These are phyloP conservation scores for Tuber calosporum DNA, from an alignment of 495 filamentous ascomycete species.

Conservation along the genomic window DNA sequence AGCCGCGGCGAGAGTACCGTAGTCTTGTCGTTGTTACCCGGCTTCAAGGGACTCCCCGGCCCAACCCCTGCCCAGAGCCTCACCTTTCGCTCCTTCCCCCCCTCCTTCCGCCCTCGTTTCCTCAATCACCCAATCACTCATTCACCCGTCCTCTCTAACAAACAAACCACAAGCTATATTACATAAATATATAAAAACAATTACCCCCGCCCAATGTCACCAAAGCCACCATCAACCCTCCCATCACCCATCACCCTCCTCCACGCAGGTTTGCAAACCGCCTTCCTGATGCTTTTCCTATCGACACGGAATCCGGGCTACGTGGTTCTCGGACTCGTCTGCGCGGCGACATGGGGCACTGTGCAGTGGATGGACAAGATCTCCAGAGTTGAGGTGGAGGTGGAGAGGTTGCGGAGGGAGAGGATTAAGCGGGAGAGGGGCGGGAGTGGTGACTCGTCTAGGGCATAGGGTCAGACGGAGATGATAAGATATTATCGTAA, in stretches of 20 bases:
- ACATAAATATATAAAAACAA: too few species aligned
- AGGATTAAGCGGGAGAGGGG: conserved; percentile 42
- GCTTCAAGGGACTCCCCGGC: not conserved
- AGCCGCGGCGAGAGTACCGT: too few species aligned
- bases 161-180: too few species aligned
- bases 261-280: conserved; percentile 48
- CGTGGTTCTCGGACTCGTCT: conserved; percentile 64
- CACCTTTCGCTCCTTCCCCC: not conserved
- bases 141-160: not conserved
- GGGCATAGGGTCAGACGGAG: not conserved
- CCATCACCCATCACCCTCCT: conserved; percentile 67
- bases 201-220: conserved; percentile 78
- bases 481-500: not conserved
- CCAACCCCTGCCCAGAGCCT: not conserved
- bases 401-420: conserved; percentile 48
- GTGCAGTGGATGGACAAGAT: conserved; percentile 80
- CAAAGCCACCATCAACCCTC: conserved; percentile 77
- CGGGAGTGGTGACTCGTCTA: not conserved
- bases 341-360: conserved; percentile 76
- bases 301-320: conserved; percentile 84
- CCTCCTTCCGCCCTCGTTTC: not conserved
- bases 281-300: conserved; percentile 66
- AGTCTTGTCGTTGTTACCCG: conserved; percentile 12
- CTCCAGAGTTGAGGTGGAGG: conserved; percentile 58
- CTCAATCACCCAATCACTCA: not conserved